Base-by-base conservation (phyloP, 257 asterid genomes). In the Lycium ferocissimum region DNA sequence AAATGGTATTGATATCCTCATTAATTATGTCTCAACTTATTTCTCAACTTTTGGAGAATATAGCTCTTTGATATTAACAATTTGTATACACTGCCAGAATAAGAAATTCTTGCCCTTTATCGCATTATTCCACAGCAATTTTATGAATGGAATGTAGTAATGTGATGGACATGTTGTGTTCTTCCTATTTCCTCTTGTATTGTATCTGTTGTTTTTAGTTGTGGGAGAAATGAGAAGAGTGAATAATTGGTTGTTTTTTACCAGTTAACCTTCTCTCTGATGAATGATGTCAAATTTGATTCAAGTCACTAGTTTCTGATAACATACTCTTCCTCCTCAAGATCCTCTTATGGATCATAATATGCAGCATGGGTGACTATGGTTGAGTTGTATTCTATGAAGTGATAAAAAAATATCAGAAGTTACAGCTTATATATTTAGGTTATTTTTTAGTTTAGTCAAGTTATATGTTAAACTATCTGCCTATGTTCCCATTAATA, bases 291-390 rank as follows among this genome's bases (percentile, higher is more conserved):
- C 45, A 75, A 75, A 49, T 75, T 75, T 49, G 38, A 75, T 22
- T 22, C 22, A 49, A 22, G 62, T 45, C 5, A n/a, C 15, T 73
- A 49, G 62, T 75, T 49, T 56, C 81, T 75, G 81, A 75, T 12
- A 13, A 22, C 43, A 1, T 18, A 18, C 26, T 58, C 65, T 58
- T 75, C 61, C 33, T 40, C 35, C 43, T 75, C 62, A 75, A 22
- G 62, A 47, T 49, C 81, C 81, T 49, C 59, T 75, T 75, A 17
- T 75, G 81, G 62, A 75, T 75, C 61, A 22, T 49, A 22, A 49
- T 26, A 22, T 75, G n/a, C 81, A 49, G 22, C 62, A 20, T 3
- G 11, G 18, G 22, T 47, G n/a, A 75, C 45, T 45, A 45, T n/a
- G 37, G 38, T 72, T 72, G 80, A 72, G 58, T 72, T 72, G n/a